Evolutionary conservation across 129 eudicot species (phyloP), one percentile per base, ranked within the genome.

Genomic region (Silybum marianum): DNA sequence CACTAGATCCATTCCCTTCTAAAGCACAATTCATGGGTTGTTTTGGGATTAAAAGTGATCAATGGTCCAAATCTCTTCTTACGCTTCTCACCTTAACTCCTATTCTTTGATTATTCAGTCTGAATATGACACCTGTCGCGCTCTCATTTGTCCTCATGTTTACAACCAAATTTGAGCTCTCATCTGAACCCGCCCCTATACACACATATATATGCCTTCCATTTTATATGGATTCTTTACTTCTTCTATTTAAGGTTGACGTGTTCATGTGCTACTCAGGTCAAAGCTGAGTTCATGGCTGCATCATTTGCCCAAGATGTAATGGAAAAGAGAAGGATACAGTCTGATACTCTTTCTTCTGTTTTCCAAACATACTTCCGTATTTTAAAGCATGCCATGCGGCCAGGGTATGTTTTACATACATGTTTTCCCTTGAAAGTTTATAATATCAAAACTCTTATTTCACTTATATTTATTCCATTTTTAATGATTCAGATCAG

Each of bases 291-390:
- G 39, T 89, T 76, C 69, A 91, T 86, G 82, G 93, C 93, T 86
- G 93, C 92, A 74, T 87, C 97, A 18, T 75, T 84, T 80, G 82
- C 87, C 46, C 90, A 88, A 88, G 93, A 91, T 88, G 85, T 60
- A 69, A 63, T 62, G 12, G 97, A 91, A 86, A 81, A 84, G 46
- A 86, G 82, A 80, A 85, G 83, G 85, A 86, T 89, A 86, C 97
- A 91, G 78, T 69, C 97, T 13, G 85, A 86, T 80, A 83, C 90
- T 18, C 91, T 91, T 32, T 86, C 97, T 26, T 88, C 89, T 81
- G 87, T 91, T 3, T 91, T 91, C 48, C 77, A 89, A 54, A 91
- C 89, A 23, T 88, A 78, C 76, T 91, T 91, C 75, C 93, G 97
- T 16, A 74, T 91, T 70, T 82, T 91, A 78, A 91, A 88, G 85